These are phyloP conservation scores for Trichophyton mentagrophytes DNA, from an alignment of 2,329 filamentous ascomycete species.

Conservation along the genomic window DNA sequence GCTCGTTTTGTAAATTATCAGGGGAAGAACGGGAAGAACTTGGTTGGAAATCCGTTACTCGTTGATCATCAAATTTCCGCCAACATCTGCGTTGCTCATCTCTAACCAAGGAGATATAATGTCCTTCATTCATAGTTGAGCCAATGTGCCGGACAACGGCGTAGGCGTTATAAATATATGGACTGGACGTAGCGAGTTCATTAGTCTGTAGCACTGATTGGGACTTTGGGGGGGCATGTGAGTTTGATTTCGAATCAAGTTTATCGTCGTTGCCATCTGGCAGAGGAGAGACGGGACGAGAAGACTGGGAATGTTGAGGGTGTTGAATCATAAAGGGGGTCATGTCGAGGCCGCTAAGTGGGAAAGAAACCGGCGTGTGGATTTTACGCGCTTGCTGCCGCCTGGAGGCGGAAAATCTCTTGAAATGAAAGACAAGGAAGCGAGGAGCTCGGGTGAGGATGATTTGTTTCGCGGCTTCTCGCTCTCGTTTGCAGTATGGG, in stretches of 20 bases:
- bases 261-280: slow-evolving; percentile 12
- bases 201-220: slow-evolving; percentile 5
- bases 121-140: slow-evolving; percentile 53
- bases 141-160: slow-evolving; percentile 71
- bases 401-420: slow-evolving; percentile 50
- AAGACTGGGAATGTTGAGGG: background rate
- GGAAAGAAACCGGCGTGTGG: slow-evolving; percentile 60
- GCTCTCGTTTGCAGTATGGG: slow-evolving; percentile 56
- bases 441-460: slow-evolving; percentile 67
- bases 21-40: slow-evolving; percentile 32
- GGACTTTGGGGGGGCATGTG: slow-evolving; percentile 43
- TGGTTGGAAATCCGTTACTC: slow-evolving; percentile 45
- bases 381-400: slow-evolving; percentile 52
- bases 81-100: slow-evolving; percentile 46
- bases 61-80: slow-evolving; percentile 49
- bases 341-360: slow-evolving; percentile 56
- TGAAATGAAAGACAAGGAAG: slow-evolving; percentile 65
- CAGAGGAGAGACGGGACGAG: slow-evolving; percentile 23
- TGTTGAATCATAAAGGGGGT: slow-evolving; percentile 45
- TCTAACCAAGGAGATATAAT: slow-evolving; percentile 63
- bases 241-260: slow-evolving; percentile 30
- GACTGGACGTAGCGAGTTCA: slow-evolving; percentile 30
- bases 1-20: slow-evolving; percentile 46
- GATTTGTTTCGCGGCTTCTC: slow-evolving; percentile 56
- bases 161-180: slow-evolving; percentile 73